Evolutionary conservation across 2,329 filamentous ascomycete genomes (phyloP).

Genomic region (Cercospora sp.): DNA sequence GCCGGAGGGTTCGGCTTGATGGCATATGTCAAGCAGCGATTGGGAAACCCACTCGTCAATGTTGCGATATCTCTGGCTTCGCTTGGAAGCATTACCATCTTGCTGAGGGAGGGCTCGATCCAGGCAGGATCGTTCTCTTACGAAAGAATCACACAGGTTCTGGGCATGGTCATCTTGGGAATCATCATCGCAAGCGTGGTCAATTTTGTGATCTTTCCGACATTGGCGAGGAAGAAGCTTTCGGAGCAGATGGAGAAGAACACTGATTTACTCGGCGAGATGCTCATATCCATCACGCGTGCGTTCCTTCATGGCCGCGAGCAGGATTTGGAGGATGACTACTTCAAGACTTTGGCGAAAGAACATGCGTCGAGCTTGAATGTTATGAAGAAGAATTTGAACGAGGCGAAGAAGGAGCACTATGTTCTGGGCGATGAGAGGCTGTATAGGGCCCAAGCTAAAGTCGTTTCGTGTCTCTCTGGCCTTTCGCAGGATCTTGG

Average conservation of each 20-base stretch:
- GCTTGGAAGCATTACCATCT: constrained; percentile 82
- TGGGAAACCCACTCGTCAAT: constrained; percentile 45
- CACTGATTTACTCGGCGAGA: constrained; percentile 74
- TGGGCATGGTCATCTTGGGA: constrained; percentile 82
- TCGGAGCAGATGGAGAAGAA: constrained; percentile 72
- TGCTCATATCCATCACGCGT: constrained; percentile 76
- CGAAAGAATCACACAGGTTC: constrained; percentile 75
- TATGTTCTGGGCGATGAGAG: constrained; percentile 77
- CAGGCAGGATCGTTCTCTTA: constrained; percentile 79
- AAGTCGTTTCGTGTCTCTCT: constrained; percentile 80
- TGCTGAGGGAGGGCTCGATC: constrained; percentile 89
- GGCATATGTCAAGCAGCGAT: constrained; percentile 48
- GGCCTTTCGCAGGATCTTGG: constrained; percentile 84
- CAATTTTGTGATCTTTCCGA: constrained; percentile 75
- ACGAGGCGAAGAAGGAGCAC: constrained; percentile 87
- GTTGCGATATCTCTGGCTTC: constrained; percentile 78
- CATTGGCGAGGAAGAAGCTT: constrained; percentile 72
- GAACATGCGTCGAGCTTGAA: constrained; percentile 68
- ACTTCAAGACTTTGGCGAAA: constrained; percentile 59
- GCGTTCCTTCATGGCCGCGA: constrained; percentile 83
- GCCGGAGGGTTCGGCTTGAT: constrained; percentile 84
- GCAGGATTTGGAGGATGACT: constrained; percentile 67
- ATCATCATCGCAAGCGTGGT: constrained; percentile 70
- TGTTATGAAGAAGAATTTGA: constrained; percentile 72
- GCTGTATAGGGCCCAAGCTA: constrained; percentile 75